Conservation (phyloP, 2,329 filamentous ascomycete species). For the Colletotrichum tanaceti region DNA sequence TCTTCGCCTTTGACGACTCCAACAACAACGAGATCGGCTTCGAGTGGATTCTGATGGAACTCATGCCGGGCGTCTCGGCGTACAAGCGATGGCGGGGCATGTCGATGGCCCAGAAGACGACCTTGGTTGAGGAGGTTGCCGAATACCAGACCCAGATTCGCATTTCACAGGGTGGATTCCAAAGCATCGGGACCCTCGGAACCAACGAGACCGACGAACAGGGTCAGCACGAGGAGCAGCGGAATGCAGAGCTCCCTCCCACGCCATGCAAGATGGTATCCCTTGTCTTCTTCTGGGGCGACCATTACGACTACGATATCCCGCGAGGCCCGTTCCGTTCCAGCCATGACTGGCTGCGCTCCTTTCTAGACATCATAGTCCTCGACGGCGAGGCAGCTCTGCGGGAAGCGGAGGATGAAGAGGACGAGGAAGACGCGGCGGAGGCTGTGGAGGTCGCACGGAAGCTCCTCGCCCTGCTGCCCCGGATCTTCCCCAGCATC, state of each 20-base stretch:
- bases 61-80: constrained; percentile 44
- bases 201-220: neutral
- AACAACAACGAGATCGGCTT: constrained; percentile 51
- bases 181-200: neutral
- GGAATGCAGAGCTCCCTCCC: constrained; percentile 19
- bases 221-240: neutral
- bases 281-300: constrained; percentile 49
- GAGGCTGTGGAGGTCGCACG: constrained; percentile 43
- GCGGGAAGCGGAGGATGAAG: constrained; percentile 44
- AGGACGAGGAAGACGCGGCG: constrained; percentile 49
- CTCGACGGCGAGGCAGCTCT: constrained; percentile 45
- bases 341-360: constrained; percentile 53
- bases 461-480: constrained; percentile 48
- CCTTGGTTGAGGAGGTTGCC: constrained; percentile 48
- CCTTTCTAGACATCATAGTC: constrained; percentile 47
- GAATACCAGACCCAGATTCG: constrained; percentile 45
- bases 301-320: constrained; percentile 48
- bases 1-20: constrained; percentile 50
- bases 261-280: constrained; percentile 48
- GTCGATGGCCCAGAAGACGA: constrained; percentile 48
- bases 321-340: constrained; percentile 52
- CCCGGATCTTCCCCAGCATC: constrained; percentile 47
- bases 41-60: constrained; percentile 56
- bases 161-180: neutral
- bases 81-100: constrained; percentile 46